Base-by-base conservation (phyloP, 2,329 filamentous ascomycete species). In the Sarocladiaceae sp. region DNA sequence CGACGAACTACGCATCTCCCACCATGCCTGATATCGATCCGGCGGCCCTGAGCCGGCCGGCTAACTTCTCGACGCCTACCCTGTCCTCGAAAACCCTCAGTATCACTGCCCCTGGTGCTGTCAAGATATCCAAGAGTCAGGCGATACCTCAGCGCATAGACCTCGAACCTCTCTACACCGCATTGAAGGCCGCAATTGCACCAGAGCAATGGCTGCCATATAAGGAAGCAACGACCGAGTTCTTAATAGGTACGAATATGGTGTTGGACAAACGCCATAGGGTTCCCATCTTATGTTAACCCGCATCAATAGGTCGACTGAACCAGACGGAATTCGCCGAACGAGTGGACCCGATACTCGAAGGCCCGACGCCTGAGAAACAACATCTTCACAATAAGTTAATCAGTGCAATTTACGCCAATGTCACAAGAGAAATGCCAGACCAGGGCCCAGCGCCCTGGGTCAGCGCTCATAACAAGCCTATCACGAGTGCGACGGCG, bases 401-500 rank as follows among this genome's bases (percentile, higher is more conserved):
- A 50, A 71, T 87, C 56, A 75, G 82, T 53, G 83, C 81, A 52
- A 82, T 87, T 59, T 84, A 84, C 64, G 82, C 78, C 61, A 88
- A 88, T 75, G 79, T 86, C 55, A 86, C 83, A 31, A 73, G 84
- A 53, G 84, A 87, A 64, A 80, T 85, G 73, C 84, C 84, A 54
- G 84, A 87, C 57, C 76, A 76, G 63, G 83, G 83, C 59, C 77
- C 85, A 61, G 84, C 84, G 46, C 81, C 82, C 55, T 88, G 84
- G 84, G 84, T 87, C 64, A 86, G 83, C 65, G 83, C 84, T 52
- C 86, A 87, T 62, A 84, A 87, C 60, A 87, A 87, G 60, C 83
- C 83, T 17, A 69, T 77, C 17, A 70, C 78, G 11, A 74, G 73
- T 37, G 70, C 77, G 28, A 78, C 79, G 56, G 78, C 72, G 58